Percentiles rank a stretch among this genome's conserved stretches.
Evolutionary conservation across 1,284 basidiomycete species (phyloP).

Genomic region (Sporisorium exsertum): DNA sequence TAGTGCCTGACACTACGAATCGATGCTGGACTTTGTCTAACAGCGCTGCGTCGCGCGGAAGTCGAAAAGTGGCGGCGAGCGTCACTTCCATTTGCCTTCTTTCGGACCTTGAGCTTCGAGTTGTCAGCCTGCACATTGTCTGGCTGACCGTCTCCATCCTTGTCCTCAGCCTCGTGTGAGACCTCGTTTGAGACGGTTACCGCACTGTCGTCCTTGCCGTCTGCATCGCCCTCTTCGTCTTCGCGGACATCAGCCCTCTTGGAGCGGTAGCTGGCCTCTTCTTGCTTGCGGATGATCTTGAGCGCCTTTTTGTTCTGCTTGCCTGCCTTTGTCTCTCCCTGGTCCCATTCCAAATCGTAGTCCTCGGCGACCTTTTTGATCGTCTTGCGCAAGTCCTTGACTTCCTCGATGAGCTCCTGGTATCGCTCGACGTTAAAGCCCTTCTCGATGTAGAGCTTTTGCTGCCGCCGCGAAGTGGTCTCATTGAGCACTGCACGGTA

Average conservation of each 20-base stretch:
- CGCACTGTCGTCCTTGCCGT: slow-evolving; percentile 12
- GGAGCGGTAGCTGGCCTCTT: slow-evolving; percentile 32
- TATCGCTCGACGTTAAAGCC: slow-evolving; percentile 60
- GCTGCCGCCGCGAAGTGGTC: slow-evolving; percentile 58
- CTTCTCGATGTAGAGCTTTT: slow-evolving; percentile 57
- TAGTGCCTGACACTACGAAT: slow-evolving; percentile 5
- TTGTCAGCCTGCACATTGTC: slow-evolving; percentile 40
- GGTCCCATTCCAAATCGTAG: slow-evolving; percentile 65
- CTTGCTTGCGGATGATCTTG: slow-evolving; percentile 56
- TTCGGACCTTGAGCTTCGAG: slow-evolving; percentile 39
- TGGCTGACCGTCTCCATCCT: slow-evolving; percentile 52
- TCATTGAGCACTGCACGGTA: slow-evolving; percentile 63
- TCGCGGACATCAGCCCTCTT: slow-evolving; percentile 13
- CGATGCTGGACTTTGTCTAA: neutral
- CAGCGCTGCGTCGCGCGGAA: neutral
- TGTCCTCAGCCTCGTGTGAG: slow-evolving; percentile 45
- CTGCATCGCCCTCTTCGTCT: slow-evolving; percentile 28
- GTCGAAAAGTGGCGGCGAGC: slow-evolving; percentile 29
- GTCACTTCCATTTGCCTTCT: slow-evolving; percentile 22
- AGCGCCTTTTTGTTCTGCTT: slow-evolving; percentile 59
- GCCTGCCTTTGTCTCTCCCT: slow-evolving; percentile 54
- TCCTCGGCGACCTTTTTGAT: slow-evolving; percentile 63
- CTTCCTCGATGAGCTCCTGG: slow-evolving; percentile 60
- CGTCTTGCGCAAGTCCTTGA: slow-evolving; percentile 54
- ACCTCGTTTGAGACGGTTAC: slow-evolving; percentile 23